phyloP scores from a whole-genome alignment of 192 early-diverging fungal species.

The Dissophora globulifera region DNA sequence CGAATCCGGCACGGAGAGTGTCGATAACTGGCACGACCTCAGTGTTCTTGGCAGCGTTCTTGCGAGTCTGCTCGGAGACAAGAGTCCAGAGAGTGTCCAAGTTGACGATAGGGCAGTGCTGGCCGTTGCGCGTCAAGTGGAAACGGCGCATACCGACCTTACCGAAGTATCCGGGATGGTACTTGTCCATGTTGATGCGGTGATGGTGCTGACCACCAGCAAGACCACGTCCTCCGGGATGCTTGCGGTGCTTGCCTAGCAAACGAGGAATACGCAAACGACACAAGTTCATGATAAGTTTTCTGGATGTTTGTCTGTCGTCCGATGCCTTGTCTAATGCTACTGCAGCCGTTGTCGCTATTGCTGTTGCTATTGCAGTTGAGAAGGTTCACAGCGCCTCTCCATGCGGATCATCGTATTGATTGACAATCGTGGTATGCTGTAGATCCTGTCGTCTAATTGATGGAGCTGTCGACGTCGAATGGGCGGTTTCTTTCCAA shows the following conservation, averaged over 20 bases:
- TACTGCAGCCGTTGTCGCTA: no score
- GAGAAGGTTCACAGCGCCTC: no score
- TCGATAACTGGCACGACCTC: slow-evolving; percentile 95
- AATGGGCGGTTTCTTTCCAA: no score
- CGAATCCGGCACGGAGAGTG: slow-evolving; percentile 81
- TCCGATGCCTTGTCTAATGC: no score
- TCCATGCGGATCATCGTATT: no score
- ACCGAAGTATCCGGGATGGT: slow-evolving; percentile 99
- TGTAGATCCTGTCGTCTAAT: no score
- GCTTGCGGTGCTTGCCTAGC: slow-evolving; percentile 97
- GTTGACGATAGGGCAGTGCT: slow-evolving; percentile 90
- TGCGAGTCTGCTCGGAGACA: slow-evolving; percentile 86
- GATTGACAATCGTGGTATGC: no score
- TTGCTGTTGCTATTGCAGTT: no score
- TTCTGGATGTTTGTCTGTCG: no score
- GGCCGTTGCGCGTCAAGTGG: slow-evolving; percentile 93
- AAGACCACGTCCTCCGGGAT: slow-evolving; percentile 99
- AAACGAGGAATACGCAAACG: background rate
- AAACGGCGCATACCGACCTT: slow-evolving; percentile 99
- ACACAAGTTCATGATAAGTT: no score
- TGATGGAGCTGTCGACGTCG: no score
- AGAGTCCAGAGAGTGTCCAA: slow-evolving; percentile 94
- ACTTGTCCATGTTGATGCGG: slow-evolving; percentile 99
- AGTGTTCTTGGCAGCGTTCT: slow-evolving; percentile 81
- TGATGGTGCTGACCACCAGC: slow-evolving; percentile 99